Evolutionary conservation across 306 rosid species (phyloP).

Genomic region (Crataegus laevigata): DNA sequence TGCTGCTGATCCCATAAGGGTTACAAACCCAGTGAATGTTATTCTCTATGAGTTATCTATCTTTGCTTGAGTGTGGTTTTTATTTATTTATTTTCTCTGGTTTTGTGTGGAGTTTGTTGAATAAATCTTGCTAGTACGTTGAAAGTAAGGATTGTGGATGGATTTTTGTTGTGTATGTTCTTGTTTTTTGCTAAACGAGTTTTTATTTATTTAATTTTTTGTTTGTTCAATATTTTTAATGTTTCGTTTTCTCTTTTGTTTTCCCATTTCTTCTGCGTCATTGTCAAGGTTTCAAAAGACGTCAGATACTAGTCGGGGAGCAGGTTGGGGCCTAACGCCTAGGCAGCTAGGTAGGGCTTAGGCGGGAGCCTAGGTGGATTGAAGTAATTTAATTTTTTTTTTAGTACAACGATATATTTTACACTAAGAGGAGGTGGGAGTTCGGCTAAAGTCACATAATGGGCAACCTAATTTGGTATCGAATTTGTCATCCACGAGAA

Average conservation of each 20-base stretch:
- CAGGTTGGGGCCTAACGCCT: too few relatives aligned
- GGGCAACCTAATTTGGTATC: too few relatives aligned
- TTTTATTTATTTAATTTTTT: background rate
- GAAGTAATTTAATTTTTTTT: too few relatives aligned
- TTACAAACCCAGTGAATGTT: background rate
- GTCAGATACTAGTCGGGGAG: rapidly evolving
- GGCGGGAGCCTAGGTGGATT: too few relatives aligned
- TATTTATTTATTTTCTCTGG: background rate
- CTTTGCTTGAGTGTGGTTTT: background rate
- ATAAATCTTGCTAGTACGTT: background rate
- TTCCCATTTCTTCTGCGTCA: background rate
- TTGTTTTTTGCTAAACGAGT: background rate
- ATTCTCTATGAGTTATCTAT: background rate
- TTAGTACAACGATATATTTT: too few relatives aligned
- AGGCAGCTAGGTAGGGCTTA: too few relatives aligned
- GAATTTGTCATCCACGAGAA: too few relatives aligned
- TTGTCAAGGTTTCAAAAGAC: too few relatives aligned
- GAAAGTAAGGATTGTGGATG: background rate
- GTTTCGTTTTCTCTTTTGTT: background rate
- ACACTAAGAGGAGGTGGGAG: too few relatives aligned
- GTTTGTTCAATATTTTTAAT: background rate
- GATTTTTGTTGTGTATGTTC: background rate
- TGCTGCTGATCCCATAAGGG: background rate
- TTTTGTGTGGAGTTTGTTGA: background rate
- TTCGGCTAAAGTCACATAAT: too few relatives aligned